Percentiles rank a stretch among this genome's conserved stretches.
phyloP scores from a whole-genome alignment of 345 rosid genomes.

The Physaria fendleri region DNA sequence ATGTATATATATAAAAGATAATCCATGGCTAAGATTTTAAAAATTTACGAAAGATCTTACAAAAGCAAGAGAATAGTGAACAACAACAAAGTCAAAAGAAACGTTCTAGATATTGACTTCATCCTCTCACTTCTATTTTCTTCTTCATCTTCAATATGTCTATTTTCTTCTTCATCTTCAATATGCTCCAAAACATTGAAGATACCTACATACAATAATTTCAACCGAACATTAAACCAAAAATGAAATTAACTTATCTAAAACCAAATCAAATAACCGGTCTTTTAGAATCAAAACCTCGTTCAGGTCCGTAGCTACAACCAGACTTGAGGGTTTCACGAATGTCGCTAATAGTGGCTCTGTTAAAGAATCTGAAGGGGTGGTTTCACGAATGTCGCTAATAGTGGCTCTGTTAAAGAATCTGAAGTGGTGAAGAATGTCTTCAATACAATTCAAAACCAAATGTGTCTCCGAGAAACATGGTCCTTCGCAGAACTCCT shows the following conservation, averaged over 20 bases:
- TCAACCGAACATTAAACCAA: not conserved
- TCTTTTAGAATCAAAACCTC: conserved; percentile 22
- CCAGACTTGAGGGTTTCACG: conserved; percentile 58
- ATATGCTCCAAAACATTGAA: conserved; percentile 65
- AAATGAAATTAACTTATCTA: not conserved
- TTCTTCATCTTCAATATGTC: conserved; percentile 50
- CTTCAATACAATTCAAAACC: conserved; percentile 61
- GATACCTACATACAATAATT: conserved; percentile 37
- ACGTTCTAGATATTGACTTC: conserved; percentile 19
- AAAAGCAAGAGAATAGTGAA: conserved; percentile 34
- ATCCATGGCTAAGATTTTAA: not conserved
- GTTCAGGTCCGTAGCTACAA: conserved; percentile 67
- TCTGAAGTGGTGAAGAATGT: conserved; percentile 44
- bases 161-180: no score
- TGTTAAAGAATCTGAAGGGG: no score
- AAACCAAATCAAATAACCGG: not conserved
- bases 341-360: conserved; percentile 53
- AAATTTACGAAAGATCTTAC: not conserved
- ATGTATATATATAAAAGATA: no score
- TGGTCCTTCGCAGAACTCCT: conserved; percentile 64
- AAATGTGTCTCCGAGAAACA: conserved; percentile 69
- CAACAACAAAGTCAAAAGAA: conserved; percentile 32
- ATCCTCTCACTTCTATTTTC: conserved; percentile 25
- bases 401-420: conserved; percentile 75
- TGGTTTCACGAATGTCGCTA: conserved; percentile 46